A percentile compares a stretch with the other conserved stretches of the same genome.
Evolutionary conservation across 75 land plant genomes (phyloP).

Genomic region (Selaginella tamariscina): DNA sequence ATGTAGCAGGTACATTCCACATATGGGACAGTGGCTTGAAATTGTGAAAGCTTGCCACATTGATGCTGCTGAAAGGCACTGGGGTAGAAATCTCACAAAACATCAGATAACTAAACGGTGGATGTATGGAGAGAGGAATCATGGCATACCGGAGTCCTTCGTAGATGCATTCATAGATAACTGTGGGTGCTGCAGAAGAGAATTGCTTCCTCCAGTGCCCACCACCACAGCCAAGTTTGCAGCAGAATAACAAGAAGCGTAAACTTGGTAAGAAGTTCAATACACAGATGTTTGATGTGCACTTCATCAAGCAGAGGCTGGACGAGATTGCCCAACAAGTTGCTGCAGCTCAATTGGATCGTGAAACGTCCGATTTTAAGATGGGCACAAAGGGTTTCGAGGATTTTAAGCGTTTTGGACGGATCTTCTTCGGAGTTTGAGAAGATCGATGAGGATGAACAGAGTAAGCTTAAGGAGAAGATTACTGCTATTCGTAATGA

Average conservation of each 20-base stretch:
- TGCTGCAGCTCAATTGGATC: neutral
- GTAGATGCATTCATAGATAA: neutral
- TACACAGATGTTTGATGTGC: neutral
- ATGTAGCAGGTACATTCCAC: neutral
- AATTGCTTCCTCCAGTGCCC: neutral
- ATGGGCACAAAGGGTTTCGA: neutral
- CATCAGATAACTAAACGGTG: neutral
- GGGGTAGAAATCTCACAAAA: neutral
- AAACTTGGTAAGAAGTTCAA: neutral
- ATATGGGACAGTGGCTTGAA: neutral
- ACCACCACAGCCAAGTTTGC: neutral
- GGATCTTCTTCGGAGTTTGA: neutral
- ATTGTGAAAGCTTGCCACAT: neutral
- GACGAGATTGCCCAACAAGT: neutral
- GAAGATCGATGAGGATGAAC: neutral
- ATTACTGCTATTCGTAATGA: neutral
- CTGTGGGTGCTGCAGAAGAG: neutral
- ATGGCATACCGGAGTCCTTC: neutral
- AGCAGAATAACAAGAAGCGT: no score
- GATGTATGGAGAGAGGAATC: neutral
- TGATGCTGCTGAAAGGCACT: neutral
- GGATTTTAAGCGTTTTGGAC: neutral
- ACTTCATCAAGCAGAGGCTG: neutral
- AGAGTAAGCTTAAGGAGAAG: neutral
- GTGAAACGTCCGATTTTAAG: neutral